phyloP scores from a whole-genome alignment of 441 rosid genomes.

The Euphorbia celastroides region DNA sequence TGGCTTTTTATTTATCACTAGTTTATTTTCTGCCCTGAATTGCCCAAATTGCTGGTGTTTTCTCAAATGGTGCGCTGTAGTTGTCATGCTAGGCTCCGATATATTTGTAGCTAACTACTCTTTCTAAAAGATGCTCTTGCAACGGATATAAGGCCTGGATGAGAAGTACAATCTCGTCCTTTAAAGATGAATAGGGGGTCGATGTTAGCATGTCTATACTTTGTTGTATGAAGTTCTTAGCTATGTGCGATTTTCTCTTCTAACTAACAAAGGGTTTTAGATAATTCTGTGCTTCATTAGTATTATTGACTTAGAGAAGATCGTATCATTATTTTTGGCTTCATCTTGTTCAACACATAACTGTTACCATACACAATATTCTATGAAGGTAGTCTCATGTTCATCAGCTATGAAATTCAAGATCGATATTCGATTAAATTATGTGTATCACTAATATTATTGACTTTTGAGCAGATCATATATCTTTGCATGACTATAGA shows the following conservation, averaged over 20 bases:
- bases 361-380: background rate
- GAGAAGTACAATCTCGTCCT: background rate
- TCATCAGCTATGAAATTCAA: background rate
- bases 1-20: background rate
- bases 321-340: background rate
- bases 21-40: background rate
- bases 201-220: background rate
- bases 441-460: no score
- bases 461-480: no score
- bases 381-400: background rate
- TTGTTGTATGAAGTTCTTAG: background rate
- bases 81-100: background rate
- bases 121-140: background rate
- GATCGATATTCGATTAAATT: no score
- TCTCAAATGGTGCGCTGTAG: no score
- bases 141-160: background rate
- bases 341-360: background rate
- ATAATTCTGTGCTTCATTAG: background rate
- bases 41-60: background rate
- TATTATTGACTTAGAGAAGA: background rate
- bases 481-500: no score
- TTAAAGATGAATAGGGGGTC: background rate
- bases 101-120: background rate
- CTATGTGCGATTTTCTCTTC: background rate
- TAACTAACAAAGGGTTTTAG: background rate